Evolutionary conservation across 345 rosid species (phyloP).

Genomic region (Diplotaxis tenuifolia): DNA sequence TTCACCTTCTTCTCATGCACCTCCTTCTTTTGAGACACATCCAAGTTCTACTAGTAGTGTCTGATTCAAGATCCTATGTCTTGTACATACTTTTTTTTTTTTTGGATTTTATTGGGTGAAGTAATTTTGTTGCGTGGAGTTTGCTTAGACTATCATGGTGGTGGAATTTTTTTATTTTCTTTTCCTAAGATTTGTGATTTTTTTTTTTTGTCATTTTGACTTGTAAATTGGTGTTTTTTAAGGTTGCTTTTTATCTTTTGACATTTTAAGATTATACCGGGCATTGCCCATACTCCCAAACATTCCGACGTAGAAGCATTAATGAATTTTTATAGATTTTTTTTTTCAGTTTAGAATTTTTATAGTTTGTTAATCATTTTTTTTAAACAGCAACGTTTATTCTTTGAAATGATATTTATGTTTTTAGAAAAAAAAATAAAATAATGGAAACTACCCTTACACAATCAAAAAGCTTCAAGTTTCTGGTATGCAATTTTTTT

Average conservation of each 20-base stretch:
- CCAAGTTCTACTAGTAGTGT: conserved; percentile 37
- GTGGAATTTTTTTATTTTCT: neutral
- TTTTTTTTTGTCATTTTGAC: conserved; percentile 40
- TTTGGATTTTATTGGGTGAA: conserved; percentile 2
- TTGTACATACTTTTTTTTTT: conserved; percentile 18
- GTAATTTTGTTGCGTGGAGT: neutral
- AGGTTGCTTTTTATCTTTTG: conserved; percentile 10
- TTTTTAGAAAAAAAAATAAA: too few species aligned
- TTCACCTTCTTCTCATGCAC: conserved; percentile 32
- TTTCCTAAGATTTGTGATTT: neutral
- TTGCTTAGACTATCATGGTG: neutral
- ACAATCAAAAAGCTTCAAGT: neutral
- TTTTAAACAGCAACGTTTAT: too few species aligned
- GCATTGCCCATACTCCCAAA: too few species aligned
- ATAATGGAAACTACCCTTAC: neutral
- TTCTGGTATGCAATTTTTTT: neutral
- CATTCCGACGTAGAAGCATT: too few species aligned
- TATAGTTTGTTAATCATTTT: too few species aligned
- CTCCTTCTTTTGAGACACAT: conserved; percentile 71
- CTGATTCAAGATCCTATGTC: conserved; percentile 33
- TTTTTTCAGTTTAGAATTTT: too few species aligned
- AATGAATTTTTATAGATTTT: too few species aligned
- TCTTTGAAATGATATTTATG: too few species aligned
- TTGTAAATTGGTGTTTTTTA: conserved; percentile 34
- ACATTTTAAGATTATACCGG: too few species aligned